Evolutionary conservation across 2,329 filamentous ascomycete genomes (phyloP).

Genomic region (Fulvia fulva): DNA sequence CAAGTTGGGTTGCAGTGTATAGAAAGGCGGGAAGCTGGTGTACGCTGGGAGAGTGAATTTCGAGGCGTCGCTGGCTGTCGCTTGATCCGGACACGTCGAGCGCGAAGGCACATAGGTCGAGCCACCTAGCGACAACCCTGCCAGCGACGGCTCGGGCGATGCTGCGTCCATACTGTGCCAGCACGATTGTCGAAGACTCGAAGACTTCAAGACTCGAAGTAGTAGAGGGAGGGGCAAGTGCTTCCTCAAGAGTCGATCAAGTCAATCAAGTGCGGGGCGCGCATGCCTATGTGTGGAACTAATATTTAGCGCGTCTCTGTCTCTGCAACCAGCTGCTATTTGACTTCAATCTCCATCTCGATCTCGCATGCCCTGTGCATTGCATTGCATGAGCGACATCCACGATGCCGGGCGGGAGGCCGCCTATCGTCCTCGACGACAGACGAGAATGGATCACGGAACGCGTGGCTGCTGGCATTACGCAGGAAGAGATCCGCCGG

Average conservation of each 20-base stretch:
- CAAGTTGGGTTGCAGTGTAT: slow-evolving; percentile 72
- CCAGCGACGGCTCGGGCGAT: slow-evolving; percentile 11
- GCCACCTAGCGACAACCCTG: slow-evolving; percentile 10
- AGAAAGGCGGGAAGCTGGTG: slow-evolving; percentile 80
- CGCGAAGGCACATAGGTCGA: slow-evolving; percentile 5
- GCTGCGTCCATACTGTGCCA: slow-evolving; percentile 1
- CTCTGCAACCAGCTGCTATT: no score
- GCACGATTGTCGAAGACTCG: background rate
- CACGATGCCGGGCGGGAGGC: background rate
- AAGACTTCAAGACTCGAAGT: no score
- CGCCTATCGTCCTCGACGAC: background rate
- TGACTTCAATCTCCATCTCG: no score
- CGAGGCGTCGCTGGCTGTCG: background rate
- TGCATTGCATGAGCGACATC: background rate
- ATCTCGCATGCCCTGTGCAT: no score
- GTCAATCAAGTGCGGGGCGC: slow-evolving; percentile 2
- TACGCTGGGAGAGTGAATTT: slow-evolving; percentile 43
- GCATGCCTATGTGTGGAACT: no score
- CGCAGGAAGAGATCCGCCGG: background rate
- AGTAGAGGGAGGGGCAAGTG: background rate
- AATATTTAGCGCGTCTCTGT: background rate
- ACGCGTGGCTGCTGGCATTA: background rate
- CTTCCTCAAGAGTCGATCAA: background rate
- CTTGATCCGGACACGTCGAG: background rate
- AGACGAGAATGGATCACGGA: background rate